Percentiles rank a stretch among this genome's conserved stretches.
Evolutionary conservation across 345 rosid genomes (phyloP).

Genomic region (Salix udensis): DNA sequence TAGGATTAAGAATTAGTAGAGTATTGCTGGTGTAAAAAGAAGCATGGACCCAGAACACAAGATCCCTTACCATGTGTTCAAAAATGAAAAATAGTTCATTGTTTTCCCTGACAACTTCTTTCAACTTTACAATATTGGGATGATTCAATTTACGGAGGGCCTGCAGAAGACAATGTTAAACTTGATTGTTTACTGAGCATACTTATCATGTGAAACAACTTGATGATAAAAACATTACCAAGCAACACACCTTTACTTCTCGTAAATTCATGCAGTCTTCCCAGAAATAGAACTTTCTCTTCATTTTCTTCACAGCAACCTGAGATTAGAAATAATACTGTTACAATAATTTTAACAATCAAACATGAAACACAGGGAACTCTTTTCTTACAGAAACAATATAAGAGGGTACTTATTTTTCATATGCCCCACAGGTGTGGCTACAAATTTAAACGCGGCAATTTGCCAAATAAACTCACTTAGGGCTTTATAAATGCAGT

Average conservation of each 20-base stretch:
- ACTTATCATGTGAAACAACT: not conserved
- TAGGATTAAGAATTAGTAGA: not conserved
- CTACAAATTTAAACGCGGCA: not conserved
- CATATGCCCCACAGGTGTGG: not conserved
- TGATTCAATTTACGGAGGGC: slow-evolving; percentile 86
- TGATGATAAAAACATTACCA: slow-evolving; percentile 7
- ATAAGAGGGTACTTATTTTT: not conserved
- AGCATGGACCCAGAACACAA: not conserved
- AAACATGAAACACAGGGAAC: not conserved
- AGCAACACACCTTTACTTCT: slow-evolving; percentile 71
- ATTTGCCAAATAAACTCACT: not conserved
- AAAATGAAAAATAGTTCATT: slow-evolving; percentile 84
- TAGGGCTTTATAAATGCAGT: not conserved
- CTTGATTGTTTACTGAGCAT: not conserved
- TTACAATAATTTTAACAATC: not conserved
- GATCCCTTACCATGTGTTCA: slow-evolving; percentile 76
- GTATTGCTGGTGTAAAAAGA: not conserved
- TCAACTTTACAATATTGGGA: slow-evolving; percentile 78
- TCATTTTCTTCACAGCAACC: slow-evolving; percentile 99
- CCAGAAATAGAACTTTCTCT: slow-evolving; percentile 86
- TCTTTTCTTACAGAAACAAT: not conserved
- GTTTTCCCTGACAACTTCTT: slow-evolving; percentile 87
- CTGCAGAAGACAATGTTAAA: slow-evolving; percentile 42
- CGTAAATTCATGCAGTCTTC: slow-evolving; percentile 84
- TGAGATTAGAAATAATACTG: slow-evolving; percentile 19